These are phyloP conservation scores for Dalbergia oliveri DNA, from an alignment of 306 rosid species.

Conservation along the genomic window DNA sequence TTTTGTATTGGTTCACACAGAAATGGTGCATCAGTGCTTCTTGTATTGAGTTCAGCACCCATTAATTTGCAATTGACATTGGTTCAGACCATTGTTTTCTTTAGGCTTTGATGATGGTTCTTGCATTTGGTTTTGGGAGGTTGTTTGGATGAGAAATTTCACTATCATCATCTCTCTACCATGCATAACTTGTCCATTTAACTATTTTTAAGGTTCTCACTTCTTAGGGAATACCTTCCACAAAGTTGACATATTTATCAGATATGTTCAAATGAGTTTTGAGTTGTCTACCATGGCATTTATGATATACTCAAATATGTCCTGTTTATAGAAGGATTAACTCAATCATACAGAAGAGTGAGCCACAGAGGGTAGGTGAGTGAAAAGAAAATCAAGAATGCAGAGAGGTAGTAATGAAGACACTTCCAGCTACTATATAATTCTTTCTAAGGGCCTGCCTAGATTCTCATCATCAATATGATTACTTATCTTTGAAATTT, in stretches of 20 bases:
- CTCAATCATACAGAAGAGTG: no score
- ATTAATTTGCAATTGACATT: not conserved
- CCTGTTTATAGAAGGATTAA: no score
- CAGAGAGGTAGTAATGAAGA: no score
- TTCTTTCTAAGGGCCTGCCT: no score
- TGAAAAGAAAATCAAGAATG: no score
- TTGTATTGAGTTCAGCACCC: not conserved
- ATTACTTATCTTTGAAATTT: no score
- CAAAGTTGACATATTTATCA: not conserved
- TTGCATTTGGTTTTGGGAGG: not conserved
- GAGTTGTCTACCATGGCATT: not conserved
- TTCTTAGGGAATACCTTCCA: not conserved
- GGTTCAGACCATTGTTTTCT: not conserved
- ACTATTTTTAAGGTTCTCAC: not conserved
- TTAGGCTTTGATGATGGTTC: not conserved
- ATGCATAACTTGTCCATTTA: not conserved
- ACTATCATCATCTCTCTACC: not conserved
- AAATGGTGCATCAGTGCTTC: not conserved
- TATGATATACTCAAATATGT: not conserved
- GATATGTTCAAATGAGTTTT: not conserved
- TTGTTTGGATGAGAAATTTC: not conserved
- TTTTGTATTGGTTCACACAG: not conserved
- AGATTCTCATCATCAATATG: no score
- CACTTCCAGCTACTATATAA: no score
- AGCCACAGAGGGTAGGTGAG: no score